Conservation (phyloP, 2,329 filamentous ascomycete genomes). For the Colletotrichum sp. region DNA sequence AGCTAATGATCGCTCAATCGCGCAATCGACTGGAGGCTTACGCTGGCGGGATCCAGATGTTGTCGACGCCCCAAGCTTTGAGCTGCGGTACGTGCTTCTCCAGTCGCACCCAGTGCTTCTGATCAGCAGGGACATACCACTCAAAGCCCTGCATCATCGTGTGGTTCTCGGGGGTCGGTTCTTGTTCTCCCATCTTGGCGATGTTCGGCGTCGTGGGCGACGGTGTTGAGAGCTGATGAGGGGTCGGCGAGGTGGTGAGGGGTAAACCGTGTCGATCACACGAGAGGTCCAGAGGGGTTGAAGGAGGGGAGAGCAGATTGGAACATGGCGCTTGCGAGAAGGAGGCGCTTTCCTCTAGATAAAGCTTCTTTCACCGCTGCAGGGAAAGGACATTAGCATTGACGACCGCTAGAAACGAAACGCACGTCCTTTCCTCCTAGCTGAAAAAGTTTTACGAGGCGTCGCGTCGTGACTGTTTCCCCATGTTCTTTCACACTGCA, state of each 20-base stretch:
- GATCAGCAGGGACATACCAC: constrained; percentile 72
- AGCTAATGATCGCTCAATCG: not conserved
- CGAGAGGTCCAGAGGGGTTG: not conserved
- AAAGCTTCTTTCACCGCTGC: not conserved
- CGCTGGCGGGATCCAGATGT: constrained; percentile 73
- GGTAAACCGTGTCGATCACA: not conserved
- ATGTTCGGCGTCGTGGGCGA: not conserved
- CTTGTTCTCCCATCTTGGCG: constrained; percentile 17
- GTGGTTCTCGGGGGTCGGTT: constrained; percentile 45
- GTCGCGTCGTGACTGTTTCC: not conserved
- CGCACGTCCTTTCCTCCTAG: not conserved
- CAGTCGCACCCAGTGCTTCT: constrained; percentile 68
- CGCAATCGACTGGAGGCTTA: not conserved
- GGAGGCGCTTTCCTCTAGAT: not conserved
- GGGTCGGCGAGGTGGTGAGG: not conserved
- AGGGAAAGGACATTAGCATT: not conserved
- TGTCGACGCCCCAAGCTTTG: constrained; percentile 66
- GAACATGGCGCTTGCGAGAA: not conserved
- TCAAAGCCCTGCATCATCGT: constrained; percentile 76
- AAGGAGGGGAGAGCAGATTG: not conserved
- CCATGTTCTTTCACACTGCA: not conserved
- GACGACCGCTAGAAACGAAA: not conserved
- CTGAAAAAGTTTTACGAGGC: not conserved
- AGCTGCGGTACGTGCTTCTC: constrained; percentile 59
- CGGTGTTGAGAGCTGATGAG: not conserved